These are phyloP conservation scores for Eucalyptus polyanthemos DNA, from an alignment of 345 rosid species.

Conservation along the genomic window DNA sequence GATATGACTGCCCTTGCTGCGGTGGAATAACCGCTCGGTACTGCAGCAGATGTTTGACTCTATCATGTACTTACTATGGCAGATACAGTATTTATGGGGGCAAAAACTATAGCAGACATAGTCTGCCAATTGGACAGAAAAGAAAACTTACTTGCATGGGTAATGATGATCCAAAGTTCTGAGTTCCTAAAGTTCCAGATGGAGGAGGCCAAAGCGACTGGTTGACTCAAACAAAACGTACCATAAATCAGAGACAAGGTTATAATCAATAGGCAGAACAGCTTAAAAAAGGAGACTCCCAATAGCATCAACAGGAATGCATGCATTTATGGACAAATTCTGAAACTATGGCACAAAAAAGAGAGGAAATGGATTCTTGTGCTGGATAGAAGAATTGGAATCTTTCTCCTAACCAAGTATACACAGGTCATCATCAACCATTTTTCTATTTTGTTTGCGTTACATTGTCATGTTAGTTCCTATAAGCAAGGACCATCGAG, in stretches of 20 bases:
- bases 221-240: not conserved
- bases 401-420: not conserved
- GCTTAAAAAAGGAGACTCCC: not conserved
- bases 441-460: not conserved
- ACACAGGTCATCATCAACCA: not conserved
- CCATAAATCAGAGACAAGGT: not conserved
- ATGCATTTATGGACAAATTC: not conserved
- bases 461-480: not conserved
- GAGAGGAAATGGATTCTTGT: not conserved
- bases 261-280: not conserved
- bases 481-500: not conserved
- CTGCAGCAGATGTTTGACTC: constrained; percentile 15
- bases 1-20: constrained; percentile 58
- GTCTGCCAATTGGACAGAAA: not conserved
- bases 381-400: not conserved
- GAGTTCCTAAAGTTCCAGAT: constrained; percentile 22
- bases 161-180: constrained; percentile 4
- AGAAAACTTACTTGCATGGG: constrained; percentile 1
- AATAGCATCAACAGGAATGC: not conserved
- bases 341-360: not conserved
- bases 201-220: constrained; percentile 20
- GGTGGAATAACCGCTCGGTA: constrained; percentile 56
- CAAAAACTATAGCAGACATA: not conserved
- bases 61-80: not conserved
- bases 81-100: not conserved